These are phyloP conservation scores for Rhodotorula sphaerocarpa DNA, from an alignment of 768 basidiomycete species.

Conservation along the genomic window DNA sequence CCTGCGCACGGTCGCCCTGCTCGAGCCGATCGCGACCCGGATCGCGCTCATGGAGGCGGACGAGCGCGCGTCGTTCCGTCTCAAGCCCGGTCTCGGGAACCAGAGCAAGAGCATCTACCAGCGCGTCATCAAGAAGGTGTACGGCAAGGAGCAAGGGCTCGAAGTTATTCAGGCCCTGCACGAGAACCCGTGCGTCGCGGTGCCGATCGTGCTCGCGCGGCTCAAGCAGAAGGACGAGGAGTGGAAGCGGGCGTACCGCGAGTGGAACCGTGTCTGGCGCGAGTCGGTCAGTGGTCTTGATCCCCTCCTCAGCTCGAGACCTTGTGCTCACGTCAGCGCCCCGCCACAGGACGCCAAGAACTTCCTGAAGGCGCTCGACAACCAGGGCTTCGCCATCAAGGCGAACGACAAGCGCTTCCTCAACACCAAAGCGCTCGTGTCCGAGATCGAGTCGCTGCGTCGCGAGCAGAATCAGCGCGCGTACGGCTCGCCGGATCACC, in stretches of 20 bases:
- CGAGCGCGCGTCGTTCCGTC: conserved; percentile 69
- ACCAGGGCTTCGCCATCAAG: conserved; percentile 91
- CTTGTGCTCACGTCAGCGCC: accelerated
- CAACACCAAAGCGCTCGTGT: conserved; percentile 71
- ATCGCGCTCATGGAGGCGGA: conserved; percentile 83
- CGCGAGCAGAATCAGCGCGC: conserved; percentile 56
- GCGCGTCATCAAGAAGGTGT: conserved; percentile 86
- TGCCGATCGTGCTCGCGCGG: conserved; percentile 81
- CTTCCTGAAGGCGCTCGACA: conserved; percentile 95
- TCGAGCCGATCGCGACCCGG: conserved; percentile 76
- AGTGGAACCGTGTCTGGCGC: conserved; percentile 94
- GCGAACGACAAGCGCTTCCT: conserved; percentile 88
- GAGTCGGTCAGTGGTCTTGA: conserved; percentile 53
- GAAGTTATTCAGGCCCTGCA: conserved; percentile 81
- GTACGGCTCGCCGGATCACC: conserved; percentile 38
- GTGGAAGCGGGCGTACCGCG: conserved; percentile 86
- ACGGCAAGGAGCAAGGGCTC: conserved; percentile 65
- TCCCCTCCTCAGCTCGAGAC: neutral
- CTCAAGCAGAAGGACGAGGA: conserved; percentile 93
- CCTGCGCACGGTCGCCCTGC: conserved; percentile 74
- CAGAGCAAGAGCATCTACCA: conserved; percentile 78
- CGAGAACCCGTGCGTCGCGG: conserved; percentile 78
- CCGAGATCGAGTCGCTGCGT: conserved; percentile 65
- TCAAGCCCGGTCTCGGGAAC: conserved; percentile 83
- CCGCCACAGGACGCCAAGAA: conserved; percentile 68